These are phyloP conservation scores for Hemisphaericaspora nanyangensis DNA, from an alignment of 805 yeast genomes.

Conservation along the genomic window DNA sequence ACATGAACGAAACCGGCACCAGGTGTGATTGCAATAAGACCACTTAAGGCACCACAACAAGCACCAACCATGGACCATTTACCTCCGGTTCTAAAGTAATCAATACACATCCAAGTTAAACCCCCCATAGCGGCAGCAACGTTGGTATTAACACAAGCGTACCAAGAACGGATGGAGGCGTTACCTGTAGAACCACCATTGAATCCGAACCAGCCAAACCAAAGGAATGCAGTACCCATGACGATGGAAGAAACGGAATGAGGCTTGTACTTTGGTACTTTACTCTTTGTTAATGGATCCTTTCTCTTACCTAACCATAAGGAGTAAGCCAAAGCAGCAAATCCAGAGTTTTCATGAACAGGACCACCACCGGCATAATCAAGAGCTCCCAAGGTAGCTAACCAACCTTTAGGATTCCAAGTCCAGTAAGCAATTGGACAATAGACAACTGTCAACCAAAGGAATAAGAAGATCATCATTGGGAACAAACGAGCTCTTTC, in stretches of 20 bases:
- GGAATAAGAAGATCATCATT: constrained; percentile 89
- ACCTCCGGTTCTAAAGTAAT: constrained; percentile 78
- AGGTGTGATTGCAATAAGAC: constrained; percentile 93
- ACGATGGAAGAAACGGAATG: constrained; percentile 90
- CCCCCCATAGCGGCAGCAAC: constrained; percentile 93
- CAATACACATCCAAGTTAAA: constrained; percentile 89
- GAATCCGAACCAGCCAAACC: constrained; percentile 99
- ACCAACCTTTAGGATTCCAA: constrained; percentile 95
- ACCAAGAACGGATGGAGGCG: constrained; percentile 89
- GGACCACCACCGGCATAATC: constrained; percentile 99
- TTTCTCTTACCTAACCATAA: constrained; percentile 87
- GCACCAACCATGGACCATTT: constrained; percentile 93
- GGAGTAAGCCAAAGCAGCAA: constrained; percentile 92
- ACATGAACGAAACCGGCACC: constrained; percentile 96
- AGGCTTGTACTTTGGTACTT: constrained; percentile 87
- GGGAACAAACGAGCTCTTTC: constrained; percentile 96
- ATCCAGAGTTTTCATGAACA: constrained; percentile 92
- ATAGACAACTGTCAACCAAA: constrained; percentile 94
- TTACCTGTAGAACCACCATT: constrained; percentile 98
- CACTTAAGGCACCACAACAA: constrained; percentile 92
- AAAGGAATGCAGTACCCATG: constrained; percentile 87
- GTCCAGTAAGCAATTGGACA: constrained; percentile 97
- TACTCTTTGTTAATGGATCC: constrained; percentile 66
- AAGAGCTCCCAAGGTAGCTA: constrained; percentile 72
- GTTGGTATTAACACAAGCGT: constrained; percentile 90